Evolutionary conservation across 1,284 basidiomycete genomes (phyloP), one percentile per base, ranked within the genome.

Genomic region (Microbotryum saponariae): DNA sequence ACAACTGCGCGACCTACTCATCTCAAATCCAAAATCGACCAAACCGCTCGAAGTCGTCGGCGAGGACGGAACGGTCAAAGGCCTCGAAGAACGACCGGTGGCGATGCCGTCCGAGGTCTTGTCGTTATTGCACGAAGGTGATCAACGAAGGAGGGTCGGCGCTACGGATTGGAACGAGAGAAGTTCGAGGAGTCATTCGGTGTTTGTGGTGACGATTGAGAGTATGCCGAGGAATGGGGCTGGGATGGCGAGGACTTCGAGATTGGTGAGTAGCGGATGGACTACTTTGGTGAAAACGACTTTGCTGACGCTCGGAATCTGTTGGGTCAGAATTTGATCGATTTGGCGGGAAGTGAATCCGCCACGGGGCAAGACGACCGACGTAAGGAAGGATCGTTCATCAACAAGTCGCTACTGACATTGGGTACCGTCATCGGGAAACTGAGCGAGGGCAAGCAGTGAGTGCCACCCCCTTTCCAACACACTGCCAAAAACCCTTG

Each of bases 151-250:
- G 51, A 77, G 78, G 59, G 77, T 79, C 0, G 80, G 80, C 0
- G 78, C 78, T 23, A 83, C 81, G 0, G 81, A 83, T 69, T 83
- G 80, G 79, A 82, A 82, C 71, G 79, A 80, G 58, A 68, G 79
- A 6, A 79, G 77, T 42, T 79, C 78, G 2, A 72, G 81, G 45
- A 78, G 77, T 16, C 81, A 83, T 64, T 78, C 78, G 6, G 79
- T 81, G 14, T 81, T 82, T 69, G 78, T 79, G 10, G 78, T 82
- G 77, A 56, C 71, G 70, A 54, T 78, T 75, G 31, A 71, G 72
- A 54, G 46, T 51, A 49, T 55, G 53, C 31, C 46, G 51, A 64
- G 62, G 46, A 33, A 20, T 2, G 49, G 66, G 65, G 54, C 68
- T 60, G 64, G 63, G 4, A 48, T 56, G 23, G 53, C 62, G 3